These are phyloP conservation scores for Lenwebbia sp. DNA, from an alignment of 345 rosid species.

Conservation along the genomic window DNA sequence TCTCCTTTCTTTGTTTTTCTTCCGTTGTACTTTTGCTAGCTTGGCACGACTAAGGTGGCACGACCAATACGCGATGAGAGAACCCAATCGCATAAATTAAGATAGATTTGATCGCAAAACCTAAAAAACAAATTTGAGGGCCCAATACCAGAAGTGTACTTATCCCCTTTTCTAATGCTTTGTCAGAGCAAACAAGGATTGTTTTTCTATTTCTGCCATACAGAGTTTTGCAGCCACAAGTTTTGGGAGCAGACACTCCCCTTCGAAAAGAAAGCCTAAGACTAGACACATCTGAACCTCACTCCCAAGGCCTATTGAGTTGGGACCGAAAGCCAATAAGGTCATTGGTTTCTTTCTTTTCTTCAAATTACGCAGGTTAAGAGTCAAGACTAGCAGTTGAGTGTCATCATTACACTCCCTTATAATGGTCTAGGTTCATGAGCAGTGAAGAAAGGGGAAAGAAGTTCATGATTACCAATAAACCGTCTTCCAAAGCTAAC, in stretches of 20 bases:
- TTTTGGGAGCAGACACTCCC: neutral
- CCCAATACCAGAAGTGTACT: neutral
- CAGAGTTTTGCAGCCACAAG: neutral
- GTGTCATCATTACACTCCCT: neutral
- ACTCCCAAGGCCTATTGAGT: neutral
- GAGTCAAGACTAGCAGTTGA: neutral
- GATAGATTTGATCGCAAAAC: neutral
- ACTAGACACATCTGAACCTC: neutral
- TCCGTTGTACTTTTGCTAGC: neutral
- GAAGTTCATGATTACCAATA: constrained; percentile 49
- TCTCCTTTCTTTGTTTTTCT: too few species aligned
- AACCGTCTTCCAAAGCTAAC: constrained; percentile 83
- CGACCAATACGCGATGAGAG: neutral
- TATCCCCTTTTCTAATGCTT: neutral
- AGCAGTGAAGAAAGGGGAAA: neutral
- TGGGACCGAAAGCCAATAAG: neutral
- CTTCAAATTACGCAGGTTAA: neutral
- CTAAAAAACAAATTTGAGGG: neutral
- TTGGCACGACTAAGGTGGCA: neutral
- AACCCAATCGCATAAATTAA: neutral
- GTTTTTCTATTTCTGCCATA: neutral
- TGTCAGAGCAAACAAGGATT: neutral
- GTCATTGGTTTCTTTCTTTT: neutral
- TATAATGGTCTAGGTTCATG: neutral
- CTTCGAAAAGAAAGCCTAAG: neutral